Evolutionary conservation across 2,329 filamentous ascomycete species (phyloP), one percentile per base, ranked within the genome.

Genomic region (Coniochaeta sp.): DNA sequence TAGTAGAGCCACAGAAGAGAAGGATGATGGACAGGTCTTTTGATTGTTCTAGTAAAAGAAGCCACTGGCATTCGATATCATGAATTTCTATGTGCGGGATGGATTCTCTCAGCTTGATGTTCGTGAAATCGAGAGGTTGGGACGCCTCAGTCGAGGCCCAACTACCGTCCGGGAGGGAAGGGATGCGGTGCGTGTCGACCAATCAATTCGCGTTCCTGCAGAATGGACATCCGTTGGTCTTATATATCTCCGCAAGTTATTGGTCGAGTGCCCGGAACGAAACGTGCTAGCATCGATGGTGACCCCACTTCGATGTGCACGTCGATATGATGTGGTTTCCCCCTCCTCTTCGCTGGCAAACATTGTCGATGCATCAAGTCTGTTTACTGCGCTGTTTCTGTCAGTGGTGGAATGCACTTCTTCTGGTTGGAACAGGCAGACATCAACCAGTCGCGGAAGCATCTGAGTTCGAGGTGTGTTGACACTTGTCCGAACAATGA

Each of bases 61-160:
- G 30, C 18, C 35, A 33, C 42, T 52, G 32, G 46, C 6, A 18
- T 24, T 16, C 35, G 35, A 40, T 40, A 40, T 40, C 16, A 7
- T 40, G 18, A 13, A 24, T 4, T 24, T 12, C 16, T 22, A 40
- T 40, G 10, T n/a, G n/a, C n/a, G 35, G 38, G 20, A 22, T 9
- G 5, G 18, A 26, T 42, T n/a, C 38, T 42, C n/a, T 24, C 18
- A n/a, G 38, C 20, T 22, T 27, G 9, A 22, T 16, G 16, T 32
- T n/a, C 53, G 48, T 53, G 57, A 65, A 68, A 63, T 63, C 55
- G 61, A 68, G 65, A 66, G 65, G 65, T 59, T 68, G 65, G 65
- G 63, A 53, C 53, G 50, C 53, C 49, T 52, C 51, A 18, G 26
- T 47, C 38, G 26, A 28, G n/a, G 45, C 45, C 45, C 16, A 26